phyloP scores from a whole-genome alignment of 768 basidiomycete genomes.

The Mycena vulgaris region DNA sequence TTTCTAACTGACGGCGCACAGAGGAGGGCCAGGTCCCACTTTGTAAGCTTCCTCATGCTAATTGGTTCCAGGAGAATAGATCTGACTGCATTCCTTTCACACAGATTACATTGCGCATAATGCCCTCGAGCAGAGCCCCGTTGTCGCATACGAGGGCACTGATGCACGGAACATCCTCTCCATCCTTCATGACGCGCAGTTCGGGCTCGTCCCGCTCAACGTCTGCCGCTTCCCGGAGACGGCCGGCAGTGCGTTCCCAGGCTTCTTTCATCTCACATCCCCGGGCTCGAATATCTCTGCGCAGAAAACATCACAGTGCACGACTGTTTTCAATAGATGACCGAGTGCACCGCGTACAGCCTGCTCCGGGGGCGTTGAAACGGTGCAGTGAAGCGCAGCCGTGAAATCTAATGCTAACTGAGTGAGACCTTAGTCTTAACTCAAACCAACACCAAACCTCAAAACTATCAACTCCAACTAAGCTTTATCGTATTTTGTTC shows the following conservation, averaged over 20 bases:
- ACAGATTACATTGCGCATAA: constrained; percentile 58
- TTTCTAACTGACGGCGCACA: too few relatives aligned
- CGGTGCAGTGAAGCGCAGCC: too few relatives aligned
- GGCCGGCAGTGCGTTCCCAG: constrained; percentile 39
- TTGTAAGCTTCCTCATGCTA: too few relatives aligned
- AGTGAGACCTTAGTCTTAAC: too few relatives aligned
- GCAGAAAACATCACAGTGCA: constrained; percentile 54
- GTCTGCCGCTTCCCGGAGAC: constrained; percentile 47
- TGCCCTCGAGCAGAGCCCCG: constrained; percentile 49
- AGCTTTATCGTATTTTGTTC: too few relatives aligned
- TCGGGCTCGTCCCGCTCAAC: constrained; percentile 47
- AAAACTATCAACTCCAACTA: too few relatives aligned
- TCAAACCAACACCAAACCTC: too few relatives aligned
- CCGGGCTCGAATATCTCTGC: neutral
- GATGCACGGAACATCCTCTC: constrained; percentile 51
- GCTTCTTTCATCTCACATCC: neutral
- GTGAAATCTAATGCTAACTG: too few relatives aligned
- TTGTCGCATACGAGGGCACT: constrained; percentile 62
- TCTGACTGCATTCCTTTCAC: too few relatives aligned
- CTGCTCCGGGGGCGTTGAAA: constrained; percentile 48
- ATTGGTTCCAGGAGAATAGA: too few relatives aligned
- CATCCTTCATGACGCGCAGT: constrained; percentile 53
- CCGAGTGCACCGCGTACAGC: constrained; percentile 53
- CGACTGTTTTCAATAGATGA: constrained; percentile 56
- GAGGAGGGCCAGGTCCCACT: too few relatives aligned